Conservation (phyloP, 139 green algal species). For the Coelastrella sp. region DNA sequence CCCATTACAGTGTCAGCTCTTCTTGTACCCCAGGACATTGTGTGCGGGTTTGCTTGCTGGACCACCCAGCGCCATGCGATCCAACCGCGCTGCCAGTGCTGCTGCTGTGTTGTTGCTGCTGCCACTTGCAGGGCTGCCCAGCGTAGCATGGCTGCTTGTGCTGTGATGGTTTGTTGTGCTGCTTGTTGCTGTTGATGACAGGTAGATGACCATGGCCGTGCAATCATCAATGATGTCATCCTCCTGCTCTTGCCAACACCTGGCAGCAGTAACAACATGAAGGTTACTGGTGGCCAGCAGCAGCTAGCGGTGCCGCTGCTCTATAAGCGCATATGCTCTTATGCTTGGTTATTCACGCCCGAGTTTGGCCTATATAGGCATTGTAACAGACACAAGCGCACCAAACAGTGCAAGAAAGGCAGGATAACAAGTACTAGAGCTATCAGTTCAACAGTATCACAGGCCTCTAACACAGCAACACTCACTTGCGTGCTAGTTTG, state of each 20-base stretch:
- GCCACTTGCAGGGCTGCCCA: background rate
- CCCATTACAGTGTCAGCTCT: too few species aligned
- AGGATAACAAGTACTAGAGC: too few species aligned
- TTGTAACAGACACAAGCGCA: too few species aligned
- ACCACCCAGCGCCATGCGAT: background rate
- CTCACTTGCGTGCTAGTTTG: conserved; percentile 44
- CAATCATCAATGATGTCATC: conserved; percentile 64
- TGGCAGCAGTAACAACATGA: background rate
- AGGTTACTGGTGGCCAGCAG: too few species aligned
- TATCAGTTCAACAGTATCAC: too few species aligned
- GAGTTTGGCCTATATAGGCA: too few species aligned
- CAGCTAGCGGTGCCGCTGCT: too few species aligned
- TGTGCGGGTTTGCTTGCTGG: background rate
- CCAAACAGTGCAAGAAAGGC: too few species aligned
- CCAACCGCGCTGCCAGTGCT: background rate
- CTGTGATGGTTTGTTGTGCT: background rate
- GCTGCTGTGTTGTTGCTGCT: background rate
- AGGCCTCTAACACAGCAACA: too few species aligned
- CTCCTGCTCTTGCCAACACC: conserved; percentile 58
- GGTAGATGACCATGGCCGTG: conserved; percentile 56
- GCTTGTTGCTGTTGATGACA: background rate
- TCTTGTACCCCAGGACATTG: background rate
- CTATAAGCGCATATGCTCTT: too few species aligned
- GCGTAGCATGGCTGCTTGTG: background rate
- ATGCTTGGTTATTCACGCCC: too few species aligned